Evolutionary conservation across 768 basidiomycete species (phyloP), one percentile per base, ranked within the genome.

Genomic region (Suillus discolor): DNA sequence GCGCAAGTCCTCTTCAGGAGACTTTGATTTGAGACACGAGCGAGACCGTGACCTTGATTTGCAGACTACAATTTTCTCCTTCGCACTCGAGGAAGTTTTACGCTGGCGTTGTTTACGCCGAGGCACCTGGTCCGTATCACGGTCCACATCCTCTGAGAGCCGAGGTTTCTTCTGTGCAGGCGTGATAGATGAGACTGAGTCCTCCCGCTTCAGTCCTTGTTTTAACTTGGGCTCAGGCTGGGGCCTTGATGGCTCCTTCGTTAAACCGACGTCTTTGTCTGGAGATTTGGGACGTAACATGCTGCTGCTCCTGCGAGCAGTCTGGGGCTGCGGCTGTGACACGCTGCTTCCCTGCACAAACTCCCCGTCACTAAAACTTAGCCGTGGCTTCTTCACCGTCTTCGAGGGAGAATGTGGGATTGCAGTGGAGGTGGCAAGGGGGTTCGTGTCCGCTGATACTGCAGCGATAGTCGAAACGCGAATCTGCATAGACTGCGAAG

Each of bases 91-190:
- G 12, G 31, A 20, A 55, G 11, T 16, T 25, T 39, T 36, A 23
- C 28, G 62, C 18, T 53, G 60, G 25, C 38, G 61, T 47, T n/a
- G 60, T 64, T 39, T 53, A 12, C 62, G 62, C 23, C 64, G 64
- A 28, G 9, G 3, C 28, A 13, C 34, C 6, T n/a, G 62, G 54
- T 62, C 63, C 2, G 23, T 20, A 45, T 65, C 63, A 44, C 34
- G 59, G 28, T 60, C 57, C 57, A 25, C 25, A 15, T 55, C n/a
- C 25, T 45, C 66, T 13, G 62, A 67, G n/a, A 62, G 13, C 20
- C 63, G 76, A 28, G 61, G 41, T 60, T 64, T 78, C 61, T 78
- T 76, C 61, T 45, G 68, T 15, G 66, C 45, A 61, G 67, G 75
- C 25, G 71, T 68, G 4, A 57, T 39, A 42, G 38, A 57, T n/a